Base-by-base conservation (phyloP, 2,329 filamentous ascomycete species). In the Phaeoacremonium minimum region DNA sequence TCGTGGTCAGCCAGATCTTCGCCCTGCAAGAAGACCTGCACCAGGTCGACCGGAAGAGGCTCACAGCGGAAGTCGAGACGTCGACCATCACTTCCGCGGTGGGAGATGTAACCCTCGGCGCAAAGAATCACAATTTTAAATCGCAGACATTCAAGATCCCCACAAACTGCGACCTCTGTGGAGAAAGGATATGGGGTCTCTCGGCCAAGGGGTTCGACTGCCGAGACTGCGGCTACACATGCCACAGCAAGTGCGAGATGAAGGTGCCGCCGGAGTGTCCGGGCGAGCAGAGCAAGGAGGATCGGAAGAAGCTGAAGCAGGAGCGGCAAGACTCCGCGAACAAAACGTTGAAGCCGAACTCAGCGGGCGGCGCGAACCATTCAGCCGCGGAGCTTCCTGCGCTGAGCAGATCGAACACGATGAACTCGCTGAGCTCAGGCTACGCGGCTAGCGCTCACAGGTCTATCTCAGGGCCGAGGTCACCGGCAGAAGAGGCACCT, bases 61-160 rank as follows among this genome's bases (percentile, higher is more conserved):
- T 96, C 29, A 93, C 86, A 3, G 88, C 88, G 22, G 93, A 97
- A 60, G 85, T 96, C 13, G 93, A 98, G 63, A 90, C 90, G 7
- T 84, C 85, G 2, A 95, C 90, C 3, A 95, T 98, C 54, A 91
- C 88, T n/a, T 72, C 82, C 8, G 86, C 82, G 0, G 91, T 96
- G 4, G 93, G 93, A 22, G 93, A 98, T 56, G 77, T 98, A 37
- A 95, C 90, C 3, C 70, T 95, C 15, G 91, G 91, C 14, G 90
- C 90, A 9, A 88, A 88, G 58, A 95, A 90, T 53, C 93, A 98
- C 68, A 93, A 95, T 54, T 98, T 98, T 75, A 95, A 95, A 63
- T 82, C 87, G n/a, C 89, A 97, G 56, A 97, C 93, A 0, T 98
- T 97, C 73, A 97, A 97, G 61, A 95, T 98, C 42, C 94, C 94